Evolutionary conservation across 2,329 filamentous ascomycete species (phyloP).

Genomic region (Penicillium sp.): DNA sequence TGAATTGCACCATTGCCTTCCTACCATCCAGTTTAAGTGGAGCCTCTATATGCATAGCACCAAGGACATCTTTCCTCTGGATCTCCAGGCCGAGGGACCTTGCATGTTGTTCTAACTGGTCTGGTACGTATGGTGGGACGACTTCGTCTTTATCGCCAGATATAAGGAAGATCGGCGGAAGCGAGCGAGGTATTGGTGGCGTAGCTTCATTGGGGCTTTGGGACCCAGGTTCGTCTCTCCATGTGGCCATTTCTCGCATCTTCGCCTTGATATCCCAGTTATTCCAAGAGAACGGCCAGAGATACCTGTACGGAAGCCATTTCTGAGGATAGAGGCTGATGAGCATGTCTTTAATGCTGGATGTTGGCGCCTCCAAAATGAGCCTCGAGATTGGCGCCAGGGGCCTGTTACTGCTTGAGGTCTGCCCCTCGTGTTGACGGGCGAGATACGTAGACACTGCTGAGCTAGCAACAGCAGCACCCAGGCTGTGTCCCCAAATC

Average conservation of each 20-base stretch:
- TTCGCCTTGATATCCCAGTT: constrained; percentile 44
- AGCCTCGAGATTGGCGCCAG: constrained; percentile 39
- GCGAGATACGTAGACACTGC: constrained; percentile 43
- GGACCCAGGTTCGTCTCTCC: constrained; percentile 6
- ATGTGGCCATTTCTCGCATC: constrained; percentile 32
- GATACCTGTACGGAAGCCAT: constrained; percentile 68
- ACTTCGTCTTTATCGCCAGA: constrained; percentile 40
- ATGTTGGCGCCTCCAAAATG: constrained; percentile 68
- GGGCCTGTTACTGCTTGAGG: background rate
- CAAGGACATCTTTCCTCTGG: constrained; percentile 33
- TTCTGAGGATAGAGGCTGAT: constrained; percentile 64
- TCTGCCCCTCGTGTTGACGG: background rate
- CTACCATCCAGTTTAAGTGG: constrained; percentile 38
- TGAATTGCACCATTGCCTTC: constrained; percentile 30
- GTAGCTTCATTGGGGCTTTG: background rate
- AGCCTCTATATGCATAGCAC: constrained; percentile 46
- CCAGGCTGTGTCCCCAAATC: constrained; percentile 71
- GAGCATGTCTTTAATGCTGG: constrained; percentile 62
- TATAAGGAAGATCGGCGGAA: constrained; percentile 34
- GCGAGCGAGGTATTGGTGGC: background rate
- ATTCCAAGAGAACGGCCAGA: constrained; percentile 64
- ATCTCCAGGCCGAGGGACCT: constrained; percentile 29
- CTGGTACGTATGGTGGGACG: constrained; percentile 33
- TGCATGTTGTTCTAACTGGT: constrained; percentile 30
- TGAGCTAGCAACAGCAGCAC: constrained; percentile 61